Evolutionary conservation across 1,139 yeast genomes (phyloP).

Genomic region (Tardiomyces depauwii): DNA sequence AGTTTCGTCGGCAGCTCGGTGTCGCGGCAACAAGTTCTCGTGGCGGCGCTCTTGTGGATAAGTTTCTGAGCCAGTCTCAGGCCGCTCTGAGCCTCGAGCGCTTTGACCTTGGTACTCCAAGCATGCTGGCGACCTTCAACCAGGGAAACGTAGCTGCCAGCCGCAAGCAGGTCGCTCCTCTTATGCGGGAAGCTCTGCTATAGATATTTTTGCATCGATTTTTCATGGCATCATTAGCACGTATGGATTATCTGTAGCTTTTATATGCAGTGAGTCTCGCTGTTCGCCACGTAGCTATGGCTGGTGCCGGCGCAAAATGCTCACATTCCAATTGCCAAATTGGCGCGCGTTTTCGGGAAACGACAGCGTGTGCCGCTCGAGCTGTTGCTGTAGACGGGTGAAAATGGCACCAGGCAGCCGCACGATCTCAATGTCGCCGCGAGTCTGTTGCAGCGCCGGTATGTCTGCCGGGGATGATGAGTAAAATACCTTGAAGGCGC

Average conservation of each 20-base stretch:
- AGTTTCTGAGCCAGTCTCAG: background rate
- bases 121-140: constrained; percentile 3
- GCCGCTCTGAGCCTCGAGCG: constrained; percentile 4
- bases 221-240: background rate
- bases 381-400: constrained; percentile 19
- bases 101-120: constrained; percentile 3
- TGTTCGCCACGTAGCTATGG: background rate
- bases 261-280: background rate
- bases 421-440: constrained; percentile 32
- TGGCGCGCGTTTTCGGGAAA: constrained; percentile 27
- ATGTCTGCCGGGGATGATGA: constrained; percentile 16
- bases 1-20: constrained; percentile 49
- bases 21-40: constrained; percentile 21
- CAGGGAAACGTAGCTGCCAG: constrained; percentile 44
- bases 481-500: constrained; percentile 36
- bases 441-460: constrained; percentile 16
- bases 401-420: constrained; percentile 24
- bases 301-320: constrained; percentile 12
- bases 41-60: constrained; percentile 1
- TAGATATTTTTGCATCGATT: constrained; percentile 5
- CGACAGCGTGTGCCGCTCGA: constrained; percentile 20
- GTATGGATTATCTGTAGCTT: background rate
- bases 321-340: constrained; percentile 26
- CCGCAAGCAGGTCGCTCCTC: constrained; percentile 80
- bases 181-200: constrained; percentile 15